These are phyloP conservation scores for Leccinellum rugosiceps DNA, from an alignment of 768 basidiomycete species.

Conservation along the genomic window DNA sequence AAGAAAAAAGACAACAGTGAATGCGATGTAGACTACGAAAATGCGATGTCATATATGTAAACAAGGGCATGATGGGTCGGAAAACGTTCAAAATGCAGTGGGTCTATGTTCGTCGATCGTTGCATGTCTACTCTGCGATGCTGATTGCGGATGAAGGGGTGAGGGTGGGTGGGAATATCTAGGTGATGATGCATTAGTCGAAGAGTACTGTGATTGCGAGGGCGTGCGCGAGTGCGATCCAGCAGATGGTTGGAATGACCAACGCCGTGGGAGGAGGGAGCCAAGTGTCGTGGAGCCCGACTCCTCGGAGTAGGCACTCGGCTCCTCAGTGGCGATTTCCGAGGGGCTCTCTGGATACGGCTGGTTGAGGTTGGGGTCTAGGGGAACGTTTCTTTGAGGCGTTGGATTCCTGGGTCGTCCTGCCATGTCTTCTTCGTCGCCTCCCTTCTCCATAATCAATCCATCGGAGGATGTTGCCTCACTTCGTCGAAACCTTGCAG, in stretches of 20 bases:
- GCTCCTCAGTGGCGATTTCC: conserved; percentile 18
- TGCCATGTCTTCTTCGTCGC: conserved; percentile 14
- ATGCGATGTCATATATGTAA: conserved; percentile 4
- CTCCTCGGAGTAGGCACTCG: conserved; percentile 30
- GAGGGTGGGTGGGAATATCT: conserved; percentile 32
- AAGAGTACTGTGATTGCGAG: conserved; percentile 33
- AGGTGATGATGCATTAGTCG: conserved; percentile 29
- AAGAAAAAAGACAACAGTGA: not conserved
- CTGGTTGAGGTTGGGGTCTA: conserved; percentile 41
- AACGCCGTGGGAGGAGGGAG: conserved; percentile 31
- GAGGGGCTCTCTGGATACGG: conserved; percentile 43
- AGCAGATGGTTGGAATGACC: conserved; percentile 31
- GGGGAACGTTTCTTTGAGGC: conserved; percentile 41
- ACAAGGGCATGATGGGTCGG: not conserved
- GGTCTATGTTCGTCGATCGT: conserved; percentile 31
- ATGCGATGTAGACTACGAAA: conserved; percentile 6
- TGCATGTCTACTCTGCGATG: conserved; percentile 29
- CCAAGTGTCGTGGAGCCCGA: conserved; percentile 36
- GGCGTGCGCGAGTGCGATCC: conserved; percentile 28
- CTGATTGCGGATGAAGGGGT: conserved; percentile 24
- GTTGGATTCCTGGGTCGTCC: conserved; percentile 51
- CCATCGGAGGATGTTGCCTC: conserved; percentile 8
- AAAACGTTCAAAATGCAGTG: conserved; percentile 12
- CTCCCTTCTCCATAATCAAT: conserved; percentile 31
- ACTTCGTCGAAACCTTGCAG: conserved; percentile 17